Percentiles rank a stretch among this genome's conserved stretches.
Conservation (phyloP, 768 basidiomycete species). For the Trametes elegans region DNA sequence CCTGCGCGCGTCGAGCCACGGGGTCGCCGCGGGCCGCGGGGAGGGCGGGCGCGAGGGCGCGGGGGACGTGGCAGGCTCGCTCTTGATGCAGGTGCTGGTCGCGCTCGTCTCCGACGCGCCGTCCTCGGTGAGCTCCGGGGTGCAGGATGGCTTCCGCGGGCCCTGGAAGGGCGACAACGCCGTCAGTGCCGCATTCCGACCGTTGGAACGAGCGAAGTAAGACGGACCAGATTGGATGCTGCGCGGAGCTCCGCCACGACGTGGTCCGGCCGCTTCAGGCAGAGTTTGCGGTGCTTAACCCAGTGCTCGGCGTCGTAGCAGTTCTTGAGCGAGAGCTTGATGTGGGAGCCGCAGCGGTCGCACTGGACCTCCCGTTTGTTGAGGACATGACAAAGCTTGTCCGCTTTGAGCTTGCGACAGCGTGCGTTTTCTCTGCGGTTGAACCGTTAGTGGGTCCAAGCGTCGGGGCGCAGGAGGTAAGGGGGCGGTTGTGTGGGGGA, state of each 20-base stretch:
- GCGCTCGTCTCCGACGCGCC: background rate
- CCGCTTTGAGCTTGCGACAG: background rate
- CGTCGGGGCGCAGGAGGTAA: background rate
- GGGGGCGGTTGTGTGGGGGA: too few species aligned
- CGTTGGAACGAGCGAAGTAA: too few species aligned
- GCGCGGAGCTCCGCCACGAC: constrained; percentile 13
- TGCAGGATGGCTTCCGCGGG: background rate
- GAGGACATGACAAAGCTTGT: background rate
- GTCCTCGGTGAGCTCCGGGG: constrained; percentile 1
- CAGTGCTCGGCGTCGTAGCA: constrained; percentile 67
- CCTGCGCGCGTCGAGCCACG: background rate
- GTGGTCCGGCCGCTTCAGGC: constrained; percentile 45
- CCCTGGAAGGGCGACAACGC: background rate
- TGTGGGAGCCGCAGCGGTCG: constrained; percentile 49
- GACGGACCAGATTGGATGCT: constrained; percentile 9
- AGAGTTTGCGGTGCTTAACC: constrained; percentile 60
- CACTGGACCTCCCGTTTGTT: constrained; percentile 32
- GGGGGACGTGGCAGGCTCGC: constrained; percentile 4
- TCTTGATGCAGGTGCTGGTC: background rate
- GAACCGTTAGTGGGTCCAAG: too few species aligned
- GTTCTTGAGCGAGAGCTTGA: constrained; percentile 69
- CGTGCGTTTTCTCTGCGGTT: background rate
- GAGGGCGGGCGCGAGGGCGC: background rate
- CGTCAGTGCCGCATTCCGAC: background rate
- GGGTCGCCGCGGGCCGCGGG: constrained; percentile 1